Evolutionary conservation across 208 protist genomes (phyloP).

Genomic region (Leishmania guyanensis): DNA sequence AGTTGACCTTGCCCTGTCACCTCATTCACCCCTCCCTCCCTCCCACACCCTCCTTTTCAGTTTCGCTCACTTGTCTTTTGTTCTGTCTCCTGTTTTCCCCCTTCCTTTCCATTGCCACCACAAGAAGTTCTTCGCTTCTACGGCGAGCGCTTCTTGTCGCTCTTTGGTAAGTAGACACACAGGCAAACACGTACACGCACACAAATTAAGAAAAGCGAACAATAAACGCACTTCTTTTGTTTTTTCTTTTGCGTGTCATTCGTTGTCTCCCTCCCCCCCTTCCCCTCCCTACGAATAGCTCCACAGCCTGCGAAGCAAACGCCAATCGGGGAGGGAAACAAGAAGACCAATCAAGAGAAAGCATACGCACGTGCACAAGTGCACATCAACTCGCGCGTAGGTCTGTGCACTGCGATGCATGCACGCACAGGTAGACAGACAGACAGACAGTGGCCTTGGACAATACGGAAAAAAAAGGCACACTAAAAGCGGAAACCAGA

Average conservation of each 20-base stretch:
- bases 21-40: not conserved
- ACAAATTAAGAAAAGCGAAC: not conserved
- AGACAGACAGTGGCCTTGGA: conserved; percentile 5
- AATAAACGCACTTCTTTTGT: not conserved
- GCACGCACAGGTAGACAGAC: not conserved
- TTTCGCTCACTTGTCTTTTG: not conserved
- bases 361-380: not conserved
- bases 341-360: not conserved
- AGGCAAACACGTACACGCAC: not conserved
- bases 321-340: not conserved
- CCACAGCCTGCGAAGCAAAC: not conserved
- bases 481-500: not conserved
- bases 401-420: not conserved
- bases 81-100: not conserved
- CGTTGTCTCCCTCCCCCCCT: not conserved
- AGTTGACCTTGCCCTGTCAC: not conserved
- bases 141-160: not conserved
- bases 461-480: conserved; percentile 20
- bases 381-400: not conserved
- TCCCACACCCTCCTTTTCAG: not conserved
- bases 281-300: not conserved
- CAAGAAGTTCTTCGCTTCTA: not conserved
- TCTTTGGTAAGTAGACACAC: not conserved
- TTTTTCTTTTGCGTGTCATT: not conserved
- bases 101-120: not conserved